Base-by-base conservation (phyloP, 1,284 basidiomycete genomes). In the Xanthoconium separans region DNA sequence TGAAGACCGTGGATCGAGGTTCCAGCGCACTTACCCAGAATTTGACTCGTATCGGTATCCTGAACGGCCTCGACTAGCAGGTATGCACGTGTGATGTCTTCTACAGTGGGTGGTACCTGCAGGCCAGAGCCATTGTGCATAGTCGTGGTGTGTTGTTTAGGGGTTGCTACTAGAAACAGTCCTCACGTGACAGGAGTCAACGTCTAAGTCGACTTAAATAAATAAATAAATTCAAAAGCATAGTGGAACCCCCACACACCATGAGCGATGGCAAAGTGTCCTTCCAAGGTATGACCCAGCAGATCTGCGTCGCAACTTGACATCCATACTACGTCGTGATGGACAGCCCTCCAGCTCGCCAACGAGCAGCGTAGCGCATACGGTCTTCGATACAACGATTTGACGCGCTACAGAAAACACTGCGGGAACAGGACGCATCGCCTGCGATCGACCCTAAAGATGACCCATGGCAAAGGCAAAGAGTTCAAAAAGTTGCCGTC, bases 291-390 rank as follows among this genome's bases (percentile, higher is more conserved):
- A 62, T 50, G 70, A 33, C 29, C 47, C 36, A 18, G 56, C 20
- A 50, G 44, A 50, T 48, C 48, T 47, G 31, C 7, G 13, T 45
- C 15, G 31, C 37, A 18, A 44, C 46, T 46, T 27, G 30, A 22
- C 34, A 41, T 47, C 37, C 27, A 47, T 52, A 58, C 40, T 51
- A 50, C 27, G 43, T 42, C 43, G 47, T 18, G 46, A 44, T 46
- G 43, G 55, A 66, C 47, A 90, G 91, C 92, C 29, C 79, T 97
- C 41, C 83, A 87, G 68, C 79, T 94, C 56, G 84, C 87, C 51
- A 95, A 93, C 70, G 89, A 94, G 70, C 94, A 97, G 66, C 85
- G 95, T 55, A 94, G 81, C 62, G 87, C 91, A 30, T 95, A 96
- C 69, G 95, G 95, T 22, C 77, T 96, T 61, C 85, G 95, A 56